Percentiles rank a stretch among this genome's conserved stretches.
These are phyloP conservation scores for Pyropia yezoensis DNA, from an alignment of 23 red algal species.

Conservation along the genomic window DNA sequence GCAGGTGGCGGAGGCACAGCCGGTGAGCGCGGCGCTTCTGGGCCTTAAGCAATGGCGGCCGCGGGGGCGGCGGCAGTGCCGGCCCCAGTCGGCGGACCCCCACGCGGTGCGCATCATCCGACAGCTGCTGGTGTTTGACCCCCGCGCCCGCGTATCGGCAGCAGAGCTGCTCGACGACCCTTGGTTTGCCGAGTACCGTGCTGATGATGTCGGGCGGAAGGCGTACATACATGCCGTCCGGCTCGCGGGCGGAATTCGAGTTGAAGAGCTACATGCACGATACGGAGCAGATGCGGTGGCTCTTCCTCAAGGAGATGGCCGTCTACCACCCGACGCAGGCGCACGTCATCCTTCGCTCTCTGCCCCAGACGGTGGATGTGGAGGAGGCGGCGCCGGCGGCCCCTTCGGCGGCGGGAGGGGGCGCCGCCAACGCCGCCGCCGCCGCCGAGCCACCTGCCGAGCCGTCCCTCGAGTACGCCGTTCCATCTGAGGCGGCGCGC, in stretches of 20 bases:
- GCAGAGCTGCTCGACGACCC: constrained; percentile 60
- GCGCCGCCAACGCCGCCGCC: no score
- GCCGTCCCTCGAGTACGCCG: constrained; percentile 9
- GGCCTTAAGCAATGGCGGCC: no score
- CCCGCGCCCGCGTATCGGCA: constrained; percentile 58
- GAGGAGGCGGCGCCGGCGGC: no score
- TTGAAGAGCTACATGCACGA: constrained; percentile 57
- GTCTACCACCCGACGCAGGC: constrained; percentile 74
- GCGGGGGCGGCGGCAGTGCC: no score
- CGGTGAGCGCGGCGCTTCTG: no score
- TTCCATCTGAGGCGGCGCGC: constrained; percentile 24
- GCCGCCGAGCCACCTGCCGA: no score
- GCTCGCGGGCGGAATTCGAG: constrained; percentile 66
- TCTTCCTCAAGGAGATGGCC: constrained; percentile 81
- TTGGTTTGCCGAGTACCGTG: constrained; percentile 74
- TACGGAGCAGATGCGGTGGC: constrained; percentile 48
- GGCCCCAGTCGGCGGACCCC: constrained; percentile 33
- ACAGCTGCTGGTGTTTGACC: constrained; percentile 78
- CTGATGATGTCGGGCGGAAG: constrained; percentile 18
- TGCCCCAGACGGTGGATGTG: no score
- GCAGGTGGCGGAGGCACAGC: no score
- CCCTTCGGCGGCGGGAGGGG: no score
- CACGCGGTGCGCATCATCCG: constrained; percentile 58
- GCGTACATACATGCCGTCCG: constrained; percentile 1
- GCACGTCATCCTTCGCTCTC: no score